phyloP scores from a whole-genome alignment of 2,329 filamentous ascomycete species.

The Cryphonectria naterciae region DNA sequence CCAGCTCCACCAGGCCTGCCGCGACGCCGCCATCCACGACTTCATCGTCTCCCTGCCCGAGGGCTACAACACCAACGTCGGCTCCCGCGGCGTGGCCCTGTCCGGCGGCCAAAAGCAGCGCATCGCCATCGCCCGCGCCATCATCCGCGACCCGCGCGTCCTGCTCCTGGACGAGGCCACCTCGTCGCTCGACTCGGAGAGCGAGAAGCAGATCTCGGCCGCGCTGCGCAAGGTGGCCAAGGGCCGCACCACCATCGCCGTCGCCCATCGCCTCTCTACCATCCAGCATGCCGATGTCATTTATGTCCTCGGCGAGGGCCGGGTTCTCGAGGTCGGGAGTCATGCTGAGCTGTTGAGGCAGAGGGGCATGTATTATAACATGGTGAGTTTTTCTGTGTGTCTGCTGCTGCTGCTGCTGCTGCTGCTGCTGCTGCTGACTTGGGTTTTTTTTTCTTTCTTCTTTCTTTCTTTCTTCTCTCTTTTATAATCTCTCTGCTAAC shows the following conservation, averaged over 20 bases:
- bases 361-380: conserved; percentile 60
- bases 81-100: conserved; percentile 66
- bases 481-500: background rate
- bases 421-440: background rate
- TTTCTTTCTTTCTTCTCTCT: conserved; percentile 8
- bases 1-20: conserved; percentile 56
- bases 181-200: conserved; percentile 61
- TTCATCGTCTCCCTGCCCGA: conserved; percentile 70
- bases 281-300: conserved; percentile 81
- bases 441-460: background rate
- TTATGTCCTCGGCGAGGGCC: conserved; percentile 73
- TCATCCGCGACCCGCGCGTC: conserved; percentile 55
- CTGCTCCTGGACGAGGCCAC: conserved; percentile 65
- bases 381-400: conserved; percentile 49
- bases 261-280: conserved; percentile 77
- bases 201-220: conserved; percentile 64
- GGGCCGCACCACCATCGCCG: conserved; percentile 70
- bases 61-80: conserved; percentile 67
- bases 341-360: conserved; percentile 55
- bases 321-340: conserved; percentile 57
- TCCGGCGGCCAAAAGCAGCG: conserved; percentile 62
- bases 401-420: background rate
- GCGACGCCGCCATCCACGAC: conserved; percentile 70
- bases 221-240: conserved; percentile 68
- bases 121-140: conserved; percentile 58